Evolutionary conservation across 345 rosid genomes (phyloP).

Genomic region (Cardamine resedifolia): DNA sequence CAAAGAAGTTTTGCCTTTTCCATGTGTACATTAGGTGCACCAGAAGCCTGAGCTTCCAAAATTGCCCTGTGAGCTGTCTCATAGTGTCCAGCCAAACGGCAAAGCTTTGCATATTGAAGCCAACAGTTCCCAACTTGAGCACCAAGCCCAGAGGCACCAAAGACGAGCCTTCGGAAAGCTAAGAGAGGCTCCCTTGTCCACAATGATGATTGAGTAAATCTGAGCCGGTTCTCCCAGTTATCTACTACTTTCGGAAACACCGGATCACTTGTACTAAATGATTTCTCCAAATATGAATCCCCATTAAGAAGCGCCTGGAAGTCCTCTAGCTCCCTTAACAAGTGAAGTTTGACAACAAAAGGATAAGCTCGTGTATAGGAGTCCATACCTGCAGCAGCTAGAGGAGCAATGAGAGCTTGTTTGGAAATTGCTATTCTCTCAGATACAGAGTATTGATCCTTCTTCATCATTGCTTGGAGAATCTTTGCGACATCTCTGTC

Average conservation of each 20-base stretch:
- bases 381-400: slow-evolving; percentile 99
- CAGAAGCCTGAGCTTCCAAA: slow-evolving; percentile 89
- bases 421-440: slow-evolving; percentile 82
- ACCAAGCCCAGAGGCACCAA: slow-evolving; percentile 75
- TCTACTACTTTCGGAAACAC: slow-evolving; percentile 62
- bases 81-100: slow-evolving; percentile 96
- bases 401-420: slow-evolving; percentile 94
- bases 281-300: slow-evolving; percentile 83
- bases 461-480: slow-evolving; percentile 90
- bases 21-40: slow-evolving; percentile 85
- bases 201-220: slow-evolving; percentile 82
- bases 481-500: slow-evolving; percentile 97
- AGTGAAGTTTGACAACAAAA: slow-evolving; percentile 84
- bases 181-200: slow-evolving; percentile 98
- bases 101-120: slow-evolving; percentile 97
- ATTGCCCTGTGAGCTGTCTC: slow-evolving; percentile 93
- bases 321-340: slow-evolving; percentile 83
- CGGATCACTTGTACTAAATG: slow-evolving; percentile 54
- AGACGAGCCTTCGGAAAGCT: slow-evolving; percentile 86
- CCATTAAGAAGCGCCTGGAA: slow-evolving; percentile 65
- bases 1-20: slow-evolving; percentile 98
- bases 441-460: slow-evolving; percentile 72
- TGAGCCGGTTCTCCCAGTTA: slow-evolving; percentile 88
- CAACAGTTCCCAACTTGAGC: slow-evolving; percentile 93
- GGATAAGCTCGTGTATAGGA: slow-evolving; percentile 93